Evolutionary conservation across 768 basidiomycete genomes (phyloP).

Genomic region (Hygrophoropsis aurantiaca): DNA sequence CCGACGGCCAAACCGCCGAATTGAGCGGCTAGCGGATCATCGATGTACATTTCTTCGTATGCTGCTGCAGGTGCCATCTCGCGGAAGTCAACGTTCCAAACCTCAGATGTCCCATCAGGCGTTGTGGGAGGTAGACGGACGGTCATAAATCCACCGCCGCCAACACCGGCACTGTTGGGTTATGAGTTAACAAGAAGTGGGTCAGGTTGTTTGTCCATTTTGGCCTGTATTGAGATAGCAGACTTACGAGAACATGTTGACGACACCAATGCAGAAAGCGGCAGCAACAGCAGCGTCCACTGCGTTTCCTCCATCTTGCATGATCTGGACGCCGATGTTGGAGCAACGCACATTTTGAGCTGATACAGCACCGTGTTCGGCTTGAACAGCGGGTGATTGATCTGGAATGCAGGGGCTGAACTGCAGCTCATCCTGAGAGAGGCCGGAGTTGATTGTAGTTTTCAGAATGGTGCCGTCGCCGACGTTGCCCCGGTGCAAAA

Average conservation of each 20-base stretch:
- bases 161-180: constrained; percentile 67
- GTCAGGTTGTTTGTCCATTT: background rate
- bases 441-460: too few relatives aligned
- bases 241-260: constrained; percentile 88
- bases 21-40: constrained; percentile 50
- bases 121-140: constrained; percentile 66
- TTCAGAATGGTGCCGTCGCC: too few relatives aligned
- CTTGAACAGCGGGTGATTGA: constrained; percentile 40
- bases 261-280: constrained; percentile 75
- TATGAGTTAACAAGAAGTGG: constrained; percentile 3
- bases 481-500: too few relatives aligned
- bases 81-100: constrained; percentile 81
- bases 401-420: too few relatives aligned
- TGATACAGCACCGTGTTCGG: constrained; percentile 82
- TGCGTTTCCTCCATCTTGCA: constrained; percentile 87
- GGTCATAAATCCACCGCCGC: constrained; percentile 85
- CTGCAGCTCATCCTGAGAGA: too few relatives aligned
- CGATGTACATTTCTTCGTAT: constrained; percentile 74
- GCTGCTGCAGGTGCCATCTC: constrained; percentile 79
- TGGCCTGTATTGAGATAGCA: constrained; percentile 4
- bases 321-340: constrained; percentile 71
- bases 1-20: constrained; percentile 84
- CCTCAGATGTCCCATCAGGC: constrained; percentile 48
- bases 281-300: constrained; percentile 84
- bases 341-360: constrained; percentile 87